Conservation (phyloP, 495 filamentous ascomycete genomes). For the Neurospora intermedia region DNA sequence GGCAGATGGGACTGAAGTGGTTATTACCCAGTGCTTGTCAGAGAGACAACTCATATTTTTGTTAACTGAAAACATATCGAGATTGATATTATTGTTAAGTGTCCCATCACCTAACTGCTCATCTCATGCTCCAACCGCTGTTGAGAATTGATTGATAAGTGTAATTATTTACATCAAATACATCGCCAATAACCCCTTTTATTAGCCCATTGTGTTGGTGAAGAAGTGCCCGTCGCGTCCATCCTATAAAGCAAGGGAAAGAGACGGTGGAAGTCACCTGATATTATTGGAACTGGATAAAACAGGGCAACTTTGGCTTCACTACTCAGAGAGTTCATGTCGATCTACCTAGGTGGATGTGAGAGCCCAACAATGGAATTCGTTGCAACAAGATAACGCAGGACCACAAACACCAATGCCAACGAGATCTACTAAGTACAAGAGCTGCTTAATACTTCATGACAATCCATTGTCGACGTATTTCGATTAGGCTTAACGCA, state of each 20-base stretch:
- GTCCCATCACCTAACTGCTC: not conserved
- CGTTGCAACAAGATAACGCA: not conserved
- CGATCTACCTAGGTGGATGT: not conserved
- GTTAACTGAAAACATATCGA: no score
- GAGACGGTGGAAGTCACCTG: rapidly evolving
- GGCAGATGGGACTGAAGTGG: not conserved
- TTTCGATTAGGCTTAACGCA: not conserved
- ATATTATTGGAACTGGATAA: not conserved
- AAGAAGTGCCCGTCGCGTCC: not conserved
- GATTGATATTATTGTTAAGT: rapidly evolving
- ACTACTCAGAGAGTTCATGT: not conserved
- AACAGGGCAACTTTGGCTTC: not conserved
- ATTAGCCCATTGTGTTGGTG: not conserved
- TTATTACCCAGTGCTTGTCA: no score
- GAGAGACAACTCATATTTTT: not conserved
- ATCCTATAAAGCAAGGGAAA: not conserved
- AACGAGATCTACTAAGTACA: not conserved
- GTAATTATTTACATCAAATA: rapidly evolving
- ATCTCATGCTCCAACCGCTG: not conserved
- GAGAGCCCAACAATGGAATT: not conserved
- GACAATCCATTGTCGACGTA: not conserved
- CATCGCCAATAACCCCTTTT: not conserved
- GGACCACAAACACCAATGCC: not conserved
- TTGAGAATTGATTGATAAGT: rapidly evolving
- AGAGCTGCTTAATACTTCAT: not conserved